Evolutionary conservation across 768 basidiomycete genomes (phyloP), one percentile per base, ranked within the genome.

Genomic region (Tremella yokohamensis): DNA sequence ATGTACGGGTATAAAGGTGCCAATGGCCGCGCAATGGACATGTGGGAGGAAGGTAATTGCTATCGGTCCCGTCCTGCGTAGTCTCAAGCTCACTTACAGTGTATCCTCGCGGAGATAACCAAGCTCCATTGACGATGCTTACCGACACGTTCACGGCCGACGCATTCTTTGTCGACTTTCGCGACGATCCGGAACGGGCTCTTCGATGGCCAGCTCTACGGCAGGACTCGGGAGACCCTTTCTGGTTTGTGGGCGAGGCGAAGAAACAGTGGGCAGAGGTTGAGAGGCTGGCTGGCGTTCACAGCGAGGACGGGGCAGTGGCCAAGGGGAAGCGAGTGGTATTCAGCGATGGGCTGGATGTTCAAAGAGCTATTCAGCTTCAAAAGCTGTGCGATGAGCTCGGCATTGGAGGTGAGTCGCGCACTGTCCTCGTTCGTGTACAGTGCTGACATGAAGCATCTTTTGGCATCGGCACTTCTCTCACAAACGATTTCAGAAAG

Each of bases 121-220:
- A 69, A 1, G 65, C 76, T 0, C 67, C 76, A 8, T 82, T 87
- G 54, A 83, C 90, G 57, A 90, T 92, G 18, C 79, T 97, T 34
- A 96, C 96, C 13, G 96, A 99, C 77, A 99, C 96, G 0, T 98
- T 96, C 77, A 88, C 92, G 6, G 89, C 88, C 1, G 78, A 83
- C 29, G 85, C 83, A 0, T 98, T 97, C 78, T 92, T 90, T 80
- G 82, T 84, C 78, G 91, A 76, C 51, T 74, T 76, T 56, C 64
- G 60, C 9, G 44, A 70, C 11, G 58, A 78, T 63, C 81, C 82
- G 0, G 82, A 79, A 34, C 83, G 84, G 1, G 89, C 87, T 0
- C 71, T 78, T 9, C 82, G 83, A 40, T 98, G 94, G 94, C 78
- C 80, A 4, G 87, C 87, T 0, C 79, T 99, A 12, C 84, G 94